Base-by-base conservation (phyloP, 768 basidiomycete species). In the Suillus tomentosus region DNA sequence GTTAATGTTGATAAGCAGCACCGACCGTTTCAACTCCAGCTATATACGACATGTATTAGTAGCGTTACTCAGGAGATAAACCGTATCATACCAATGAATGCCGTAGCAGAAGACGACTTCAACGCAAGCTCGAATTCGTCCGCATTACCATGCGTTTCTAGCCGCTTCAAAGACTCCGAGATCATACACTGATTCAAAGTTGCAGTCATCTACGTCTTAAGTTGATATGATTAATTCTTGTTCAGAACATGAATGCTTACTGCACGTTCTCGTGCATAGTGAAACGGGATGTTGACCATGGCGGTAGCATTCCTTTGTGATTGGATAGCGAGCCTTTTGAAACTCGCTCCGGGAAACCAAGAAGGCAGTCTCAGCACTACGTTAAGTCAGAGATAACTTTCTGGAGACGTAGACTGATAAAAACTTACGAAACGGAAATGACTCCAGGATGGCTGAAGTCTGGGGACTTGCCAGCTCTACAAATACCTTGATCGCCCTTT, bases 311-410 rank as follows among this genome's bases (percentile, higher is more conserved):
- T 75, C 7, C 63, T 72, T 45, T 66, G 77, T 13, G 74, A 78
- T 50, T 70, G 69, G 24, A 65, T 54, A 14, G 77, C 76, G 65
- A 70, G 67, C 43, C 71, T 70, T 65, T 68, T 77, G 40, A 76
- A 66, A 17, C 64, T 69, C 22, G 79, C 78, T 5, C 78, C 79
- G 3, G 77, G 78, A 47, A 79, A 72, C 79, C 78, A 79, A 17
- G 58, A 56, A 13, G 74, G 74, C 43, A 75, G 68, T 48, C 67
- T 74, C 36, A 75, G 68, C 55, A 75, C 74, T 75, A 63, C 56
- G 58, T 47, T 47, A 42, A 56, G 24, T 75, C 58, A 74, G 37
- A n/a, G 57, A 45, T 57, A 62, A 62, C 50, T 34, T 37, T 39
- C 36, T 24, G 11, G 22, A 57, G 27, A 50, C 1, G 39, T 37